A percentile compares a stretch with the other conserved stretches of the same genome.
These are phyloP conservation scores for Hericium rajendrae DNA, from an alignment of 768 basidiomycete species.

Conservation along the genomic window DNA sequence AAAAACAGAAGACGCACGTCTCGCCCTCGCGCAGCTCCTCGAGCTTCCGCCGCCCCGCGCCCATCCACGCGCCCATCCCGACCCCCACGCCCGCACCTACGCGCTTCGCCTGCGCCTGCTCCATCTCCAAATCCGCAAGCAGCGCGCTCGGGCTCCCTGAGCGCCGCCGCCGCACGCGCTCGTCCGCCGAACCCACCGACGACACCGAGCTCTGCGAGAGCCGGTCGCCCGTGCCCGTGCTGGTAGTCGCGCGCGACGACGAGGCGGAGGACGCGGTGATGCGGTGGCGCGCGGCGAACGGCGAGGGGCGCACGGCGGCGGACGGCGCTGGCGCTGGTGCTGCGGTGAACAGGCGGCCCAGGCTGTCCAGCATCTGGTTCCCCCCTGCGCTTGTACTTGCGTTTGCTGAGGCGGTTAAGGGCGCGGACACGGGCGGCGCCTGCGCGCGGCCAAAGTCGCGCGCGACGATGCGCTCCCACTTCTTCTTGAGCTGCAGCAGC, in stretches of 20 bases:
- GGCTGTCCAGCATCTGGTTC: background rate
- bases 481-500: conserved; percentile 63
- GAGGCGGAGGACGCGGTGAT: conserved; percentile 10
- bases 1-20: conserved; percentile 35
- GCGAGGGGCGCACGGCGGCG: conserved; percentile 9
- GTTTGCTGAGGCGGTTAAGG: conserved; percentile 7
- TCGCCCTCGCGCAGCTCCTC: conserved; percentile 42
- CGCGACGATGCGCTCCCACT: conserved; percentile 75
- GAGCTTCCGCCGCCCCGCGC: conserved; percentile 39
- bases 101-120: conserved; percentile 12
- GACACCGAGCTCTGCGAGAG: conserved; percentile 40
- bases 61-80: conserved; percentile 34
- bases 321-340: background rate
- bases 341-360: background rate
- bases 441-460: conserved; percentile 37
- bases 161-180: conserved; percentile 4
- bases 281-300: background rate
- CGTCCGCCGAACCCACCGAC: conserved; percentile 25
- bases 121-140: background rate
- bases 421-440: conserved; percentile 6
- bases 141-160: too few species aligned
- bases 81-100: conserved; percentile 11
- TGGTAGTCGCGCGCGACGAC: conserved; percentile 19
- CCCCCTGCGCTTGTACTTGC: background rate
- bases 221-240: conserved; percentile 21